Evolutionary conservation across 257 asterid genomes (phyloP).

Genomic region (Nicotiana tomentosiformis): DNA sequence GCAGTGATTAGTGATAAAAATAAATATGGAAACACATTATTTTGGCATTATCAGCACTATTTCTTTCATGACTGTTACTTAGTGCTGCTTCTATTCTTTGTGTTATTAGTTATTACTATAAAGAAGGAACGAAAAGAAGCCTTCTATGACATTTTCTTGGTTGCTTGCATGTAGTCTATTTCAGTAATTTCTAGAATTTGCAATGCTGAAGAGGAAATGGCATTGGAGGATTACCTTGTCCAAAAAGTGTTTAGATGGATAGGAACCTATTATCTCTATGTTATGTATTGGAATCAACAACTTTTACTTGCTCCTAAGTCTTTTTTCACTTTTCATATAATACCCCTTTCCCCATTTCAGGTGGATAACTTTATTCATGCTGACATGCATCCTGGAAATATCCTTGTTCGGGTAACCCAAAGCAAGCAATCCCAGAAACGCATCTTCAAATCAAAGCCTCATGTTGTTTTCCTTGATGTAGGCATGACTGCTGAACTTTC

Average conservation of each 20-base stretch:
- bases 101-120: not conserved
- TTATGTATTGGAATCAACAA: not conserved
- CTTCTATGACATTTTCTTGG: not conserved
- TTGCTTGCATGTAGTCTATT: not conserved
- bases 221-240: not conserved
- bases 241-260: not conserved
- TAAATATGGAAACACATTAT: not conserved
- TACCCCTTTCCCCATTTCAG: constrained; percentile 11
- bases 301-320: not conserved
- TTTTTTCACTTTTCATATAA: not conserved
- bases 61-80: not conserved
- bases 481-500: constrained; percentile 48
- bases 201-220: not conserved
- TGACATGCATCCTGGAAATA: constrained; percentile 47
- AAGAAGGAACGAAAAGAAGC: not conserved
- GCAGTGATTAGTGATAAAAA: not conserved
- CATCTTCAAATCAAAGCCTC: constrained; percentile 41
- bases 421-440: constrained; percentile 28
- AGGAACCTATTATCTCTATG: not conserved
- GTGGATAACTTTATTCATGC: constrained; percentile 46
- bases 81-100: not conserved
- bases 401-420: constrained; percentile 34
- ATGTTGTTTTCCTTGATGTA: constrained; percentile 40
- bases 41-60: not conserved
- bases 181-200: not conserved